Conservation (phyloP, 345 rosid genomes). For the Linum trigynum region DNA sequence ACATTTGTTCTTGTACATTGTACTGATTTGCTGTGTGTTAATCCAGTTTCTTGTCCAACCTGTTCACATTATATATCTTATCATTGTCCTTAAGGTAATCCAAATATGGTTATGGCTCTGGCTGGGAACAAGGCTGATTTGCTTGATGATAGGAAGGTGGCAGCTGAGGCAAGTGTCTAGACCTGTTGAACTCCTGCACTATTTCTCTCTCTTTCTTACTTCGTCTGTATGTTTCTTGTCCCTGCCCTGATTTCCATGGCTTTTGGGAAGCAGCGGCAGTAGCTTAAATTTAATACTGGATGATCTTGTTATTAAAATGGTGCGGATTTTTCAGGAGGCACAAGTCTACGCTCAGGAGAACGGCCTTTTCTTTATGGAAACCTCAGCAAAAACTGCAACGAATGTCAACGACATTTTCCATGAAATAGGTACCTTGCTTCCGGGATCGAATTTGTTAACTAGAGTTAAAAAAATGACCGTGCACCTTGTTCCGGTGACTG, state of each 20-base stretch:
- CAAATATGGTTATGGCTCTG: constrained; percentile 33
- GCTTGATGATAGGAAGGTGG: constrained; percentile 27
- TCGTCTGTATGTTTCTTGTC: no score
- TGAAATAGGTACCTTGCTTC: constrained; percentile 25
- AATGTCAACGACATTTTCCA: constrained; percentile 32
- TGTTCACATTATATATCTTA: background rate
- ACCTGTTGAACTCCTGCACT: no score
- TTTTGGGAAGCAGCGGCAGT: background rate
- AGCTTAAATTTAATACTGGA: background rate
- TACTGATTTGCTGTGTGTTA: background rate
- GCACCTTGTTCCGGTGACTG: background rate
- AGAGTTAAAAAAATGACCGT: background rate
- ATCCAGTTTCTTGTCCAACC: background rate
- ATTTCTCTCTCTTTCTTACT: background rate
- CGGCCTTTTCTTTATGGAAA: constrained; percentile 34
- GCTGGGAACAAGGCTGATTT: constrained; percentile 36
- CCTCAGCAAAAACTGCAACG: constrained; percentile 35
- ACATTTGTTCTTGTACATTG: background rate
- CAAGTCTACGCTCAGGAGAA: constrained; percentile 34
- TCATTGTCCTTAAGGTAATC: constrained; percentile 19
- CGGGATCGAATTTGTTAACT: no score
- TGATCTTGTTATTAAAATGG: no score
- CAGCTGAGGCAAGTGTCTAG: constrained; percentile 21
- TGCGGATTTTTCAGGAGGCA: constrained; percentile 20
- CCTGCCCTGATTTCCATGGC: no score